These are phyloP conservation scores for Discostella stelligera DNA, from an alignment of 352 stramenopile species.

Conservation along the genomic window DNA sequence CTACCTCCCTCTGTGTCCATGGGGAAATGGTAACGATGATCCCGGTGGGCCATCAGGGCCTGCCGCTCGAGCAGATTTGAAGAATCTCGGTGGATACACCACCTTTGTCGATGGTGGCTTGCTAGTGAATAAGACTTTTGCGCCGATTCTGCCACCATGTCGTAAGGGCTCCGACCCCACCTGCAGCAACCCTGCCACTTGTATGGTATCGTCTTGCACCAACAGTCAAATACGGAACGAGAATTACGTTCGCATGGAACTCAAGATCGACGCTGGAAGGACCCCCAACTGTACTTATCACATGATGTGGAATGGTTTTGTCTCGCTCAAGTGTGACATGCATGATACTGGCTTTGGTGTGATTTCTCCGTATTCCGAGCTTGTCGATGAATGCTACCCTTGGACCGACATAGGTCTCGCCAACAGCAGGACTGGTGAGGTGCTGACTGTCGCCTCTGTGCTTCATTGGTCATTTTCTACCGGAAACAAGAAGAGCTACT, in stretches of 20 bases:
- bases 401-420: conserved; percentile 23
- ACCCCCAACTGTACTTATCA: background rate
- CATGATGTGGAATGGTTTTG: background rate
- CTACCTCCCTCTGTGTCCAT: conserved; percentile 4
- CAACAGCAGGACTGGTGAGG: conserved; percentile 11
- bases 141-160: background rate
- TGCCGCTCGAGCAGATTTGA: background rate
- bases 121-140: background rate
- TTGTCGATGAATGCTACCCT: conserved; percentile 5
- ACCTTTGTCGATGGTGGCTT: conserved; percentile 12
- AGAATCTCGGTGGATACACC: conserved; percentile 2
- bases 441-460: conserved; percentile 3
- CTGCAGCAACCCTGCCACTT: background rate
- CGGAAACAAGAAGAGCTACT: background rate
- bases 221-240: background rate
- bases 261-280: background rate
- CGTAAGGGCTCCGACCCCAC: background rate
- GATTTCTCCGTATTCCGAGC: background rate
- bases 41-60: background rate
- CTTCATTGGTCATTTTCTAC: conserved; percentile 4
- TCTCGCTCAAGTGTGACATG: conserved; percentile 10
- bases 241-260: conserved; percentile 10
- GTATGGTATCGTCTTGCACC: conserved; percentile 11
- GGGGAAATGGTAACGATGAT: background rate
- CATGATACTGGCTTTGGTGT: conserved; percentile 19